Evolutionary conservation across 139 green algal species (phyloP).

Genomic region (Micractinium conductrix): DNA sequence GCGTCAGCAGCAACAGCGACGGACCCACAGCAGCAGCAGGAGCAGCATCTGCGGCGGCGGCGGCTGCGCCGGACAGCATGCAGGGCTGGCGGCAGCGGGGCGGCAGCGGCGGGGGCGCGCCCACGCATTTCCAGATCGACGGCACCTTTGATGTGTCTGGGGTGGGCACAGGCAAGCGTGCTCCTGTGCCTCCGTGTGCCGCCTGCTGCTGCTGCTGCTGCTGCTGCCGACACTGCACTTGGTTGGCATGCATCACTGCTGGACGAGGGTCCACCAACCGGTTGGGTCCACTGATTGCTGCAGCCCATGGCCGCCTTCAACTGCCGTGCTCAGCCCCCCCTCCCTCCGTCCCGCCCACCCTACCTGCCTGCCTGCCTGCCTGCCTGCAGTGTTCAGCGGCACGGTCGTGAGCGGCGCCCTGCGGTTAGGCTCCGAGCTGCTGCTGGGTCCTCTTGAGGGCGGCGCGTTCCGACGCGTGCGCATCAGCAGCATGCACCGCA

Average conservation of each 20-base stretch:
- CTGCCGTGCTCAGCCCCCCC: neutral
- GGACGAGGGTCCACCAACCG: too few species aligned
- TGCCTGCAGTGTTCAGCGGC: slow-evolving; percentile 70
- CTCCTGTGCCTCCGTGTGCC: neutral
- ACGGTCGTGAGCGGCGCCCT: slow-evolving; percentile 72
- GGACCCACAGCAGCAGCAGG: too few species aligned
- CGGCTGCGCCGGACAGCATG: slow-evolving; percentile 3
- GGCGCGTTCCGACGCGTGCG: slow-evolving; percentile 67
- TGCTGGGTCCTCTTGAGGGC: slow-evolving; percentile 66
- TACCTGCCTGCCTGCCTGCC: too few species aligned
- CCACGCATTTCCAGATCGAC: slow-evolving; percentile 81
- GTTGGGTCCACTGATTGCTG: too few species aligned
- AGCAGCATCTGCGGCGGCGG: neutral
- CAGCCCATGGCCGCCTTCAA: too few species aligned
- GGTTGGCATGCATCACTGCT: too few species aligned
- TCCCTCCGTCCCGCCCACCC: neutral
- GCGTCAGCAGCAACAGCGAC: neutral
- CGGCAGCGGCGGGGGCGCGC: neutral
- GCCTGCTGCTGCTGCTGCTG: neutral
- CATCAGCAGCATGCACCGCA: slow-evolving; percentile 76
- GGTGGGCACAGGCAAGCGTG: slow-evolving; percentile 59
- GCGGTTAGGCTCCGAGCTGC: slow-evolving; percentile 63
- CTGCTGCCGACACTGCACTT: too few species aligned
- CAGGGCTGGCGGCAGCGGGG: slow-evolving; percentile 3
- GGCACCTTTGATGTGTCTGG: slow-evolving; percentile 74